Evolutionary conservation across 257 asterid genomes (phyloP), one percentile per base, ranked within the genome.

Genomic region (Plantago major): DNA sequence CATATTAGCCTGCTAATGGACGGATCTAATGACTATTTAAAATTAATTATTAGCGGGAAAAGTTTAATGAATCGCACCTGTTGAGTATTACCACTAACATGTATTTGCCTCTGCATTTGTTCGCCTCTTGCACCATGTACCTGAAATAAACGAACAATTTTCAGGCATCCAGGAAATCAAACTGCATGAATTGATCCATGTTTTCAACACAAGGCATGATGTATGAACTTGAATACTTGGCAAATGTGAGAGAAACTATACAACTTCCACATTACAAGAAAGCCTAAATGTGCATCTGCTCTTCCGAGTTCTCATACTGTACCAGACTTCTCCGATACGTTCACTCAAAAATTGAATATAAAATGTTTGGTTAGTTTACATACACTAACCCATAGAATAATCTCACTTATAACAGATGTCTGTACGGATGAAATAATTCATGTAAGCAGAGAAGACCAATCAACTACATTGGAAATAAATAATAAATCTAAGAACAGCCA

Each of bases 91-190:
- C 99, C 99, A 54, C 91, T 80, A 58, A 92, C 76, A 73, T 83
- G 97, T 74, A 92, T 87, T 78, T 92, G 96, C 79, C 99, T 81
- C 59, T 89, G 95, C 16, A 83, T 74, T 56, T 84, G 94, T 74
- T 92, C 96, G 50, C 99, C 99, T 81, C 80, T 87, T 60, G 68
- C 89, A 47, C 99, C 99, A 72, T 86, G 65, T 71, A 92, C 97
- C 99, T 92, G 74, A 50, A 67, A 22, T 22, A 44, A 69, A 42
- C 51, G 9, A 74, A 58, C 53, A 14, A 30, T 38, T 33, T 22
- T 7, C 13, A 52, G 63, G 57, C 18, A 60, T 51, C 22, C 48
- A 38, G 55, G 54, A 66, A 53, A 66, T 42, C 5, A 46, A 67
- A 38, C 55, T n/a, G 47, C 14, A 30, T 26, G 14, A 28, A 37